Evolutionary conservation across 2,329 filamentous ascomycete species (phyloP).

Genomic region (Coniella vitis): DNA sequence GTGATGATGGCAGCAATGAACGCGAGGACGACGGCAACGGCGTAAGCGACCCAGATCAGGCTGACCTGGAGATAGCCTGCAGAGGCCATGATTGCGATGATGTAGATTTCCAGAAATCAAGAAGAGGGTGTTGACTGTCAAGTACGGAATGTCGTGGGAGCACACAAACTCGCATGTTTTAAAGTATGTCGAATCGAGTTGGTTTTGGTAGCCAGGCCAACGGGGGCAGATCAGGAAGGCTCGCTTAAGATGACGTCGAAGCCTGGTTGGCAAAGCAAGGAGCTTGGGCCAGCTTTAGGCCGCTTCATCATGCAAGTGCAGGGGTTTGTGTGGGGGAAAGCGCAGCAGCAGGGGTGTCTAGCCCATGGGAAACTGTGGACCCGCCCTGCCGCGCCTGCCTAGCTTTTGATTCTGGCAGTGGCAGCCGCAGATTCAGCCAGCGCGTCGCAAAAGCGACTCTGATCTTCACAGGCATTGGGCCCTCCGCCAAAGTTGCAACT

Average conservation of each 20-base stretch:
- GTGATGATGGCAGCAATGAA: constrained; percentile 75
- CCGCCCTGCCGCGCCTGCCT: not conserved
- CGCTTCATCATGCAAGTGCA: not conserved
- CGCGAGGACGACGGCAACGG: constrained; percentile 69
- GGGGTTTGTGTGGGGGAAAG: not conserved
- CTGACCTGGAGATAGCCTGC: constrained; percentile 71
- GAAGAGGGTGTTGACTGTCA: not conserved
- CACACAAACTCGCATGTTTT: not conserved
- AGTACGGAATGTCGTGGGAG: not conserved
- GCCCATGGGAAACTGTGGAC: not conserved
- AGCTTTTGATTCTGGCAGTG: constrained; percentile 1
- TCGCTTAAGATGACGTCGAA: constrained; percentile 1
- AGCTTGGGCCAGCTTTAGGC: constrained; percentile 18
- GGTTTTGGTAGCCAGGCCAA: not conserved
- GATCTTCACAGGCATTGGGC: not conserved
- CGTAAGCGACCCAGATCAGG: constrained; percentile 93
- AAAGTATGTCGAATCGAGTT: not conserved
- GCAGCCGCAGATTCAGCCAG: not conserved
- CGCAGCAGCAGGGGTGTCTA: not conserved
- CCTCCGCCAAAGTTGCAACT: not conserved
- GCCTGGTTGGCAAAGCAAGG: constrained; percentile 4
- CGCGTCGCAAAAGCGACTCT: not conserved
- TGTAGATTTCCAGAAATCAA: not conserved
- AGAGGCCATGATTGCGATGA: constrained; percentile 13
- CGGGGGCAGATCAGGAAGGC: not conserved